Conservation (phyloP, 257 asterid genomes). For the Solanum medicagineum region DNA sequence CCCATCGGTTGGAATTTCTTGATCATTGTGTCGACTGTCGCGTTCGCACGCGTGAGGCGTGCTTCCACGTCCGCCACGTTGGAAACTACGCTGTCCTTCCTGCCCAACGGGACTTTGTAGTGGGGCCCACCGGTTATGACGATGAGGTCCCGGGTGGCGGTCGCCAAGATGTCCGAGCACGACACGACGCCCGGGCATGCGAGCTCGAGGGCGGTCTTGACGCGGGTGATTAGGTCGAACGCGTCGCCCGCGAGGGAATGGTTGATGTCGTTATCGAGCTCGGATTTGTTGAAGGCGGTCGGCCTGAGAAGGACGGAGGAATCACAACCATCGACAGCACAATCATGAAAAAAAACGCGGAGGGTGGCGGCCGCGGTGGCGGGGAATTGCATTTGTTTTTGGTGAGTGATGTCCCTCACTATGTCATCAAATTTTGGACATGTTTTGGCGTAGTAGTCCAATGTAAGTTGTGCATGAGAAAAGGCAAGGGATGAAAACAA, state of each 20-base stretch:
- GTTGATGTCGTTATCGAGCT: slow-evolving; percentile 59
- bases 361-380: slow-evolving; percentile 75
- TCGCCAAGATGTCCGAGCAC: slow-evolving; percentile 70
- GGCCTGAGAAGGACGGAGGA: slow-evolving; percentile 70
- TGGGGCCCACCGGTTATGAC: slow-evolving; percentile 70
- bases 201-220: slow-evolving; percentile 66
- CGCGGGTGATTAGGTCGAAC: slow-evolving; percentile 47
- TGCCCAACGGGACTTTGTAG: slow-evolving; percentile 46
- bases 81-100: slow-evolving; percentile 42
- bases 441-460: slow-evolving; percentile 43
- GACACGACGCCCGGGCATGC: slow-evolving; percentile 71
- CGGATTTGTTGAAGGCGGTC: slow-evolving; percentile 28
- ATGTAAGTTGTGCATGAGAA: slow-evolving; percentile 11
- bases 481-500: neutral
- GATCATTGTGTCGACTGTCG: slow-evolving; percentile 34
- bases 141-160: slow-evolving; percentile 54
- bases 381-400: slow-evolving; percentile 56
- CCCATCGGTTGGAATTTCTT: slow-evolving; percentile 30
- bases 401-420: slow-evolving; percentile 30
- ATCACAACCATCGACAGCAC: slow-evolving; percentile 80
- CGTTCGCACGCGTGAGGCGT: slow-evolving; percentile 49
- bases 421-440: slow-evolving; percentile 51
- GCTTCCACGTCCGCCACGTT: slow-evolving; percentile 41
- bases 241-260: slow-evolving; percentile 74
- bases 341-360: slow-evolving; percentile 86